Evolutionary conservation across 352 stramenopile genomes (phyloP).

Genomic region (Globisporangium nodosum): DNA sequence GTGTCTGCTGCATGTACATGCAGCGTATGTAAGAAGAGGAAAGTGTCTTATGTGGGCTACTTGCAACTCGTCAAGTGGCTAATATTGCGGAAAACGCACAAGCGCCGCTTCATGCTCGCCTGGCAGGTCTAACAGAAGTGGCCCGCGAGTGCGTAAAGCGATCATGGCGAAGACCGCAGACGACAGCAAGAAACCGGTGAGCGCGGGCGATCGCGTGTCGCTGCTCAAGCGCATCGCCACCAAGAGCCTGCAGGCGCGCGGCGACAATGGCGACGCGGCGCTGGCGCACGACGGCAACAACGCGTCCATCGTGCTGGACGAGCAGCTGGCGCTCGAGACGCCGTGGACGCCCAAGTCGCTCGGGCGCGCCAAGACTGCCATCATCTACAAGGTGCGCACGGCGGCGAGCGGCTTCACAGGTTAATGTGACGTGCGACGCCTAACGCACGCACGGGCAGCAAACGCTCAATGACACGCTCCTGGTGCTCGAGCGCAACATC

Average conservation of each 20-base stretch:
- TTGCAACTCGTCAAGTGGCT: too few species aligned
- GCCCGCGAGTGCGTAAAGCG: too few species aligned
- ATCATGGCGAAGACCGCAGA: background rate
- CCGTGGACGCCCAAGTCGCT: slow-evolving; percentile 83
- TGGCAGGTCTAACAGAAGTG: too few species aligned
- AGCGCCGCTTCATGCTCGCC: too few species aligned
- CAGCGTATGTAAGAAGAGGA: too few species aligned
- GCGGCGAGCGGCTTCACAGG: too few species aligned
- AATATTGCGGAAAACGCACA: too few species aligned
- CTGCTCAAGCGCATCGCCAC: slow-evolving; percentile 32
- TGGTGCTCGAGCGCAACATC: slow-evolving; percentile 76
- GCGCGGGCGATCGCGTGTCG: slow-evolving; percentile 14
- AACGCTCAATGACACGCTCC: slow-evolving; percentile 80
- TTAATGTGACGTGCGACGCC: too few species aligned
- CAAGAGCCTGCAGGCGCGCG: slow-evolving; percentile 16
- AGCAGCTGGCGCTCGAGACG: slow-evolving; percentile 36
- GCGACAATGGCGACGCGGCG: slow-evolving; percentile 7
- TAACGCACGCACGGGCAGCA: slow-evolving; percentile 31
- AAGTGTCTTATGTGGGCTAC: too few species aligned
- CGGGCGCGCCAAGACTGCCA: slow-evolving; percentile 76
- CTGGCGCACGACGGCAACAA: slow-evolving; percentile 77
- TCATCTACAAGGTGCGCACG: slow-evolving; percentile 73
- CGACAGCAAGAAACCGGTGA: background rate
- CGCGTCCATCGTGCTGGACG: slow-evolving; percentile 65
- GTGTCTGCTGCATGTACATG: too few species aligned